Evolutionary conservation across 2,329 filamentous ascomycete species (phyloP).

Genomic region (Calonectria honghensis): DNA sequence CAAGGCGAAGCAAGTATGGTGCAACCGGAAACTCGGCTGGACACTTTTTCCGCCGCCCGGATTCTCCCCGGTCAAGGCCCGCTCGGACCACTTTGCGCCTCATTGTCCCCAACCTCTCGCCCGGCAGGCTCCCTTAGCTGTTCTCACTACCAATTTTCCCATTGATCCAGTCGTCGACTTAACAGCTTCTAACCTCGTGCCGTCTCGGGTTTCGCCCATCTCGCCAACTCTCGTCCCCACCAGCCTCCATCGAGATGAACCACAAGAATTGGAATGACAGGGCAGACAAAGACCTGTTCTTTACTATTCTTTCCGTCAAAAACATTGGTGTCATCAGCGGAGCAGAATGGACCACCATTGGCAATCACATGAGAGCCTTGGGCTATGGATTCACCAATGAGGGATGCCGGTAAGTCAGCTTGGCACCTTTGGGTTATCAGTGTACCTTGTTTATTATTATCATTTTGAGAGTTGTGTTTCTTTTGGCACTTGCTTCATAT

Average conservation of each 20-base stretch:
- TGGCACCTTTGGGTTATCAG: conserved; percentile 20
- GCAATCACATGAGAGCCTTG: conserved; percentile 75
- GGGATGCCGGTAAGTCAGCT: conserved; percentile 74
- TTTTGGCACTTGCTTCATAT: conserved; percentile 3
- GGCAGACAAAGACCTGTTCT: conserved; percentile 78
- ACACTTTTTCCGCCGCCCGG: conserved; percentile 39
- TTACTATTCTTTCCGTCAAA: conserved; percentile 77
- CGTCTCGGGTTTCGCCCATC: conserved; percentile 40
- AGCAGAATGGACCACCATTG: conserved; percentile 77
- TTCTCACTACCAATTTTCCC: conserved; percentile 66
- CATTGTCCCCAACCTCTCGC: conserved; percentile 50
- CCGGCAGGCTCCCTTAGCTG: conserved; percentile 53
- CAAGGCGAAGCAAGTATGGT: conserved; percentile 32
- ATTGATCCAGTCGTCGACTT: conserved; percentile 59
- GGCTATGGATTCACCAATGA: conserved; percentile 80
- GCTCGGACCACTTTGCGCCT: conserved; percentile 55
- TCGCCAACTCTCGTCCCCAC: conserved; percentile 45
- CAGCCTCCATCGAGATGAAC: conserved; percentile 61
- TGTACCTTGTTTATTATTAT: conserved; percentile 8
- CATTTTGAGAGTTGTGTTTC: conserved; percentile 9
- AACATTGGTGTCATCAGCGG: conserved; percentile 79
- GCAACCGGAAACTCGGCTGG: conserved; percentile 27
- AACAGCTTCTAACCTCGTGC: conserved; percentile 58
- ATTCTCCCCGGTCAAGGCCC: conserved; percentile 38
- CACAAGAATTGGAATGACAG: conserved; percentile 78